Conservation (phyloP, 2,329 filamentous ascomycete species). For the Ophiostoma piceae region DNA sequence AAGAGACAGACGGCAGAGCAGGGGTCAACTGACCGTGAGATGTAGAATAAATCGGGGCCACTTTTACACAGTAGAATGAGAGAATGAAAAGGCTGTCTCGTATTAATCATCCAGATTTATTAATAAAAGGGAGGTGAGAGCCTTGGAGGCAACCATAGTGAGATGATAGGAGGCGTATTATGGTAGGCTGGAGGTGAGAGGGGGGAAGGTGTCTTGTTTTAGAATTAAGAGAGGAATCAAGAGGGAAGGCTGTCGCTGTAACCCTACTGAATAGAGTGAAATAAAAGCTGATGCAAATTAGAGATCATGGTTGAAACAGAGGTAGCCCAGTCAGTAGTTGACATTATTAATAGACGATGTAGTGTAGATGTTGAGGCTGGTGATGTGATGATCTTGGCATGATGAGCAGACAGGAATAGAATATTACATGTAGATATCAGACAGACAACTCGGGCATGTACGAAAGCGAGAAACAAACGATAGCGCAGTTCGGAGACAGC, state of each 20-base stretch:
- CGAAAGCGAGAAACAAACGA: neutral
- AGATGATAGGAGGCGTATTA: neutral
- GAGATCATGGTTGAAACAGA: neutral
- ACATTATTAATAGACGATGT: neutral
- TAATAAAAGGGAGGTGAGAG: neutral
- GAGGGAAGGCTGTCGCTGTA: neutral
- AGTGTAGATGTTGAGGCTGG: neutral
- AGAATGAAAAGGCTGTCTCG: neutral
- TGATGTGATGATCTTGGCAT: neutral
- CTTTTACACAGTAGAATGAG: neutral
- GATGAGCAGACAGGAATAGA: neutral
- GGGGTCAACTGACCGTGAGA: neutral
- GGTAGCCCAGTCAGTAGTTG: neutral
- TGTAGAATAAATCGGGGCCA: neutral
- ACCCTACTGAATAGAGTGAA: neutral
- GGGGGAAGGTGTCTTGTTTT: neutral
- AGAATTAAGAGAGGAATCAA: neutral
- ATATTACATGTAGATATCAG: neutral
- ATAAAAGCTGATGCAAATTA: neutral
- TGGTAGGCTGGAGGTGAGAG: neutral
- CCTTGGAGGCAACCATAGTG: slow-evolving; percentile 4
- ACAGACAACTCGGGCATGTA: neutral
- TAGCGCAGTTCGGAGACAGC: neutral
- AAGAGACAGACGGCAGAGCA: neutral
- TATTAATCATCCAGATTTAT: neutral